These are phyloP conservation scores for Coemansia reversa DNA, from an alignment of 192 early-diverging fungal genomes.

Conservation along the genomic window DNA sequence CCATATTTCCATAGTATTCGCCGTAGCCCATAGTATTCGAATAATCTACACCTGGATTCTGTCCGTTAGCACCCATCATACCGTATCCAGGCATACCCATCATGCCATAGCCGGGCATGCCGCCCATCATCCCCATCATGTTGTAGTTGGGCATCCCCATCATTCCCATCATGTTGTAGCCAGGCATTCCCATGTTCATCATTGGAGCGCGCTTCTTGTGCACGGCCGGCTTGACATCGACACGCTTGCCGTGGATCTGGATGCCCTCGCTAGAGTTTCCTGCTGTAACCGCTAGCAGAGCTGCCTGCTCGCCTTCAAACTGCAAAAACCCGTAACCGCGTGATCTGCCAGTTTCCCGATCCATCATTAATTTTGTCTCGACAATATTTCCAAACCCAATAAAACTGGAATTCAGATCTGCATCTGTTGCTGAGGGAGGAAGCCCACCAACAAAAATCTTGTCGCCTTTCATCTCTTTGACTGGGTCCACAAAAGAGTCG, in stretches of 20 bases:
- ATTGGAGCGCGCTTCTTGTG: conserved; percentile 39
- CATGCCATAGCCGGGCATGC: conserved; percentile 11
- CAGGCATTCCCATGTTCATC: conserved; percentile 17
- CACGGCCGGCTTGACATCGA: conserved; percentile 47
- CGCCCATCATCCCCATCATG: conserved; percentile 24
- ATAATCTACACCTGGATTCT: conserved; percentile 17
- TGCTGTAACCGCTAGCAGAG: conserved; percentile 44
- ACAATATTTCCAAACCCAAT: conserved; percentile 78
- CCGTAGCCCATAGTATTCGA: conserved; percentile 32
- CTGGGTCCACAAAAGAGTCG: conserved; percentile 20
- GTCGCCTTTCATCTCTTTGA: conserved; percentile 45
- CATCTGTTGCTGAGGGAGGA: conserved; percentile 77
- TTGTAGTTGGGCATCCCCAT: conserved; percentile 22
- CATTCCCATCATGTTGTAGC: conserved; percentile 12
- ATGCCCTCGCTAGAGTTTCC: conserved; percentile 42
- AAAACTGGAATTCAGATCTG: conserved; percentile 83
- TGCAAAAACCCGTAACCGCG: conserved; percentile 92
- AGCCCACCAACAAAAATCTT: conserved; percentile 95
- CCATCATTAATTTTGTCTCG: conserved; percentile 84
- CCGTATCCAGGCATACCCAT: conserved; percentile 23
- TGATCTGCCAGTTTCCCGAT: conserved; percentile 78
- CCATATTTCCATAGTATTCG: conserved; percentile 38
- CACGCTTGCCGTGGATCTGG: conserved; percentile 50
- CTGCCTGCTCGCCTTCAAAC: conserved; percentile 75
- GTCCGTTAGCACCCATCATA: conserved; percentile 20